Evolutionary conservation across 768 basidiomycete species (phyloP).

Genomic region (Lactarius quietus): DNA sequence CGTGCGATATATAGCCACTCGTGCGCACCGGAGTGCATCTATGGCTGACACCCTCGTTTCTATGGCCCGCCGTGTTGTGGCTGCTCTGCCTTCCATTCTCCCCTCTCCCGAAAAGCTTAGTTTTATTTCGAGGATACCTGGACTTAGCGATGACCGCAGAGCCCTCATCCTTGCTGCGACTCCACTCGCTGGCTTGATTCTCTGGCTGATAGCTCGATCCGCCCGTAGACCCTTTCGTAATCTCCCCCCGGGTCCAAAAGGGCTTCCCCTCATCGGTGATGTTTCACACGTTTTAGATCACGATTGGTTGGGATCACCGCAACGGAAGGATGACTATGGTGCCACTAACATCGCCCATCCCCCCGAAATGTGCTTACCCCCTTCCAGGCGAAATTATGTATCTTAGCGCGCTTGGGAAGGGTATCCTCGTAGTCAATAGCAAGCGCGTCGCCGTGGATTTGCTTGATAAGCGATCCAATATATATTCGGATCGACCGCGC

Average conservation of each 20-base stretch:
- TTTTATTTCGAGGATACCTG: background rate
- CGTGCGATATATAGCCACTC: background rate
- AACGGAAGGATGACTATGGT: background rate
- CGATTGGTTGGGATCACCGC: background rate
- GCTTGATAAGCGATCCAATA: background rate
- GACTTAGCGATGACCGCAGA: background rate
- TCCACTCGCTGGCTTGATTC: background rate
- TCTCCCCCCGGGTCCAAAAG: background rate
- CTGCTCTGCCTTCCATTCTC: background rate
- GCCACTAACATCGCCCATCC: background rate
- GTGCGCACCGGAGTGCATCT: background rate
- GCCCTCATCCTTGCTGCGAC: background rate
- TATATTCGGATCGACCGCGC: background rate
- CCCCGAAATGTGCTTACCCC: background rate
- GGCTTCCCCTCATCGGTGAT: background rate
- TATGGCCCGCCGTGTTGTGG: background rate
- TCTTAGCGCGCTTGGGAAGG: background rate
- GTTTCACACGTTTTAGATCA: background rate
- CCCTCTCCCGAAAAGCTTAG: background rate
- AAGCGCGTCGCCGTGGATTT: background rate
- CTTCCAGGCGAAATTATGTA: background rate
- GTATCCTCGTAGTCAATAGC: background rate
- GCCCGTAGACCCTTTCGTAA: background rate
- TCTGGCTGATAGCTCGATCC: background rate
- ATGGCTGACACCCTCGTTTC: too few species aligned